Evolutionary conservation across 2,329 filamentous ascomycete species (phyloP).

Genomic region (Alternaria triticimaculans): DNA sequence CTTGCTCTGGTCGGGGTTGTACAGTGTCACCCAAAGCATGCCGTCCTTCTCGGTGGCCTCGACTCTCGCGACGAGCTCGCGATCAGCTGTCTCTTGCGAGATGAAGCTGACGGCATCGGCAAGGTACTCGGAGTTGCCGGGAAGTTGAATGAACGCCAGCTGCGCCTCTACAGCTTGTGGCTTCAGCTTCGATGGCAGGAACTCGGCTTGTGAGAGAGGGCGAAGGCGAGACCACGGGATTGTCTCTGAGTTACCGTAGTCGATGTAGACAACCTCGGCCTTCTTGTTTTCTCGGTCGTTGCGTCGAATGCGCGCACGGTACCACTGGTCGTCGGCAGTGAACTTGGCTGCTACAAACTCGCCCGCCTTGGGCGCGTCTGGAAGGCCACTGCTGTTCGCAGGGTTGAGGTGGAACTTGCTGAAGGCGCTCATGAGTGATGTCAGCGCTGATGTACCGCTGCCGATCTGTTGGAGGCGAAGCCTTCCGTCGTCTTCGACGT

Average conservation of each 20-base stretch:
- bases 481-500: constrained; percentile 81
- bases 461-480: constrained; percentile 93
- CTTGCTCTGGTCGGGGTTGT: constrained; percentile 71
- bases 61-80: constrained; percentile 86
- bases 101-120: constrained; percentile 79
- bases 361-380: constrained; percentile 83
- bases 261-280: constrained; percentile 90
- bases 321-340: constrained; percentile 89
- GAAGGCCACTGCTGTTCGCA: constrained; percentile 76
- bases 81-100: constrained; percentile 74
- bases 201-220: constrained; percentile 78
- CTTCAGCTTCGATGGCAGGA: constrained; percentile 76
- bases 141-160: constrained; percentile 88
- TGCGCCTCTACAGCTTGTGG: constrained; percentile 86
- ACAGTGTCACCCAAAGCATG: constrained; percentile 83
- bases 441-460: constrained; percentile 81
- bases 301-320: constrained; percentile 86
- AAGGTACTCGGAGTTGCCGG: constrained; percentile 77
- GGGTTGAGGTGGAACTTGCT: constrained; percentile 87
- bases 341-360: constrained; percentile 93
- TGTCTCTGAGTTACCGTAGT: constrained; percentile 94
- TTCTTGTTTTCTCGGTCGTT: constrained; percentile 89
- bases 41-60: constrained; percentile 85
- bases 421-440: constrained; percentile 89
- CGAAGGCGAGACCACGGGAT: constrained; percentile 85